Evolutionary conservation across 306 rosid genomes (phyloP).

Genomic region (Carpinus fangiana): DNA sequence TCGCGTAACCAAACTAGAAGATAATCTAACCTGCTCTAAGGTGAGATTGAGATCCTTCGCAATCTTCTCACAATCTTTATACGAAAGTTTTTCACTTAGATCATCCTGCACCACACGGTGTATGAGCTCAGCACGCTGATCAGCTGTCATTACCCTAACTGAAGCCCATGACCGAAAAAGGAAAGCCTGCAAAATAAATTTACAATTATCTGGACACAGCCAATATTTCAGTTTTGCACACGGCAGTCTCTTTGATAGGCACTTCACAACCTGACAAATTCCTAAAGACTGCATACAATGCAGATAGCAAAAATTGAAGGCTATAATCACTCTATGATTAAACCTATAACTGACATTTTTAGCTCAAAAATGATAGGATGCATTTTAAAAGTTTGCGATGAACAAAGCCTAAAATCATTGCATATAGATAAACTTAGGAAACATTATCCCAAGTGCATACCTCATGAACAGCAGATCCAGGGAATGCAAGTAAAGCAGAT

Average conservation of each 20-base stretch:
- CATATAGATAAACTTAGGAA: constrained; percentile 11
- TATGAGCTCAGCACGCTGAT: constrained; percentile 74
- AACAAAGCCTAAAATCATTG: constrained; percentile 16
- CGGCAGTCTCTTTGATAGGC: constrained; percentile 5
- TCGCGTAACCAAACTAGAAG: constrained; percentile 22
- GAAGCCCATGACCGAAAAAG: constrained; percentile 84
- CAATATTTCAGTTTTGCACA: not conserved
- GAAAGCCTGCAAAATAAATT: constrained; percentile 49
- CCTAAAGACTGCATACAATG: not conserved
- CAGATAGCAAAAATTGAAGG: not conserved
- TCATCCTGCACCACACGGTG: constrained; percentile 57
- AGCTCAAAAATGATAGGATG: constrained; percentile 3
- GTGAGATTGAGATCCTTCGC: constrained; percentile 85
- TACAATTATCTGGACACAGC: constrained; percentile 6
- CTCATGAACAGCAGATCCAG: constrained; percentile 89
- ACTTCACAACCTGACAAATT: not conserved
- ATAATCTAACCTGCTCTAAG: constrained; percentile 69
- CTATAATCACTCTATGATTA: constrained; percentile 2
- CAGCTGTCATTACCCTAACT: constrained; percentile 75
- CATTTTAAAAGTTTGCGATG: constrained; percentile 14
- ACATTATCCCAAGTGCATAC: constrained; percentile 33
- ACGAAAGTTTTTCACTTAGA: constrained; percentile 56
- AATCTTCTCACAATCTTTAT: constrained; percentile 69
- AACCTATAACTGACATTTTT: constrained; percentile 8
- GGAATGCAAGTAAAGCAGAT: constrained; percentile 86